These are phyloP conservation scores for Zopfia rhizophila DNA, from an alignment of 2,329 filamentous ascomycete species.

Conservation along the genomic window DNA sequence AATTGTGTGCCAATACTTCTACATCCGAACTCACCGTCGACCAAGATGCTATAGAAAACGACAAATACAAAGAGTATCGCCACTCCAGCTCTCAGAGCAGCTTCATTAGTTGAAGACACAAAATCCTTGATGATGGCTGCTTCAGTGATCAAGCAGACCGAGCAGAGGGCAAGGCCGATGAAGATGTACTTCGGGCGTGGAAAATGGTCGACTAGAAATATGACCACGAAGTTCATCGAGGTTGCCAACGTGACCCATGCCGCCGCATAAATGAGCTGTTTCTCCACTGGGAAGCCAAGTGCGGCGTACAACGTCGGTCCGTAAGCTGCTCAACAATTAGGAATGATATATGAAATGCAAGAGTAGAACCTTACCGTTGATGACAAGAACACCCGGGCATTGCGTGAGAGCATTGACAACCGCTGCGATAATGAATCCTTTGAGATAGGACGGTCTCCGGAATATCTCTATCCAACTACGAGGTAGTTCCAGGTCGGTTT, in stretches of 20 bases:
- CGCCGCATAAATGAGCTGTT: background rate
- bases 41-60: conserved; percentile 31
- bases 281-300: too few relatives aligned
- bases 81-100: conserved; percentile 32
- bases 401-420: too few relatives aligned
- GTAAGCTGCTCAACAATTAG: conserved; percentile 31
- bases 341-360: background rate
- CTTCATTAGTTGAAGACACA: conserved; percentile 34
- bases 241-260: conserved; percentile 9
- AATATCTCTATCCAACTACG: too few relatives aligned
- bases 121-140: conserved; percentile 36
- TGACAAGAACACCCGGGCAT: conserved; percentile 33
- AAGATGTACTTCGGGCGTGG: too few relatives aligned
- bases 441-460: too few relatives aligned
- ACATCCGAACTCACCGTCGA: conserved; percentile 27
- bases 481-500: background rate
- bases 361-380: conserved; percentile 22
- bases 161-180: conserved; percentile 33
- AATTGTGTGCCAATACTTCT: background rate
- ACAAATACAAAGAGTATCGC: conserved; percentile 35
- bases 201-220: conserved; percentile 5
- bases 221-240: background rate
- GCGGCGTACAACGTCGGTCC: conserved; percentile 35
- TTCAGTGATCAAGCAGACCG: conserved; percentile 34
- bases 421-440: too few relatives aligned